Evolutionary conservation across 2,329 filamentous ascomycete species (phyloP), one percentile per base, ranked within the genome.

Genomic region (Pseudonectria foliicola): DNA sequence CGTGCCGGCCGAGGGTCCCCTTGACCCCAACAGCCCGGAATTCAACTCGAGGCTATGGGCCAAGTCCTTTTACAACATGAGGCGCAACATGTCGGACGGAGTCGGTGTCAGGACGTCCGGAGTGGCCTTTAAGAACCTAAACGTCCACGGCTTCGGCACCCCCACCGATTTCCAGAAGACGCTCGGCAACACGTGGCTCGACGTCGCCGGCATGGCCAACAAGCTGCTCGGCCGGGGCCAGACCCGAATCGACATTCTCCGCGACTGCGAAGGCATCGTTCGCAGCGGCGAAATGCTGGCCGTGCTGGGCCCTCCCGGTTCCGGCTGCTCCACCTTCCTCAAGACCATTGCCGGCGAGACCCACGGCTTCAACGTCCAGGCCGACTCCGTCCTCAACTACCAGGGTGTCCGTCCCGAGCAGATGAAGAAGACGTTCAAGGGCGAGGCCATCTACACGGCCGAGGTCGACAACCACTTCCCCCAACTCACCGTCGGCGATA

Each of bases 241-340:
- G 27, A 27, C 25, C 18, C 32, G 32, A 11, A 34, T 34, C 14
- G 32, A 35, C 10, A 83, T 83, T 46, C 59, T 83, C 32, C 70
- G 67, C 40, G 62, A 72, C 47, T 73, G 80, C 37, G 76, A 82
- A 45, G 79, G 78, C n/a, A 48, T 82, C 0, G 73, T 83, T 5
- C 65, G 73, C 49, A 71, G 69, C 40, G 80, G 80, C 25, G 80
- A 84, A 64, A 80, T 83, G 75, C 58, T 82, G 25, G 75, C 83
- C n/a, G 79, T 83, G 3, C 65, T 84, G 16, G 80, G 80, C 11
- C 78, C 78, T 35, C 80, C 73, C 8, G 59, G 59, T 7, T 50
- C 52, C 2, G 73, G 73, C 18, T 84, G 80, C 49, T 77, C 77
- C 13, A 83, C 80, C 2, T 75, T 83, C 41, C 61, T 84, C 30